Conservation (phyloP, 2,329 filamentous ascomycete species). For the Zasmidium citrigriseum region DNA sequence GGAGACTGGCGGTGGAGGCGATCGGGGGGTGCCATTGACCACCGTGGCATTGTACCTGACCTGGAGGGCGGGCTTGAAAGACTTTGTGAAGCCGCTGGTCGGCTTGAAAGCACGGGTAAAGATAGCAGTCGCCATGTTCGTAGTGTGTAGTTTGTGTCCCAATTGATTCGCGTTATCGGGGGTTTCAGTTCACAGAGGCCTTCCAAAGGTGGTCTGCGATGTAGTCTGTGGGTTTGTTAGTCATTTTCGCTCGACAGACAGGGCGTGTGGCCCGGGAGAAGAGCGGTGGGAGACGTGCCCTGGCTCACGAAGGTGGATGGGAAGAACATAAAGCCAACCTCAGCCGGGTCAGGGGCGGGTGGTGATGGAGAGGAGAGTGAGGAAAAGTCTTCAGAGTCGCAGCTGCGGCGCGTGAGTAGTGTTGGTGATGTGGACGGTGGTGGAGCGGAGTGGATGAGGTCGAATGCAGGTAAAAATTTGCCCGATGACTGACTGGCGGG, state of each 20-base stretch:
- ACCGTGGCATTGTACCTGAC: conserved; percentile 62
- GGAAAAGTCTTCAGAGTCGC: not conserved
- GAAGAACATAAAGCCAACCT: conserved; percentile 11
- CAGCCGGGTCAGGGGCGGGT: not conserved
- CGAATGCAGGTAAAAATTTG: not conserved
- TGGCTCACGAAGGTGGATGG: conserved; percentile 8
- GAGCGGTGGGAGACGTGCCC: conserved; percentile 15
- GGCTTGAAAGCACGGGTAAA: conserved; percentile 57
- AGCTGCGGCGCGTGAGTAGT: not conserved
- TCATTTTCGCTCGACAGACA: not conserved
- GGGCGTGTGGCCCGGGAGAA: conserved; percentile 5
- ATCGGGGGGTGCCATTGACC: conserved; percentile 68
- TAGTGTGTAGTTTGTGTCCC: conserved; percentile 24
- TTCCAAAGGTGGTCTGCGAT: conserved; percentile 72
- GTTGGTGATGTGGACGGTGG: not conserved
- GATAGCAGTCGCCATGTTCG: conserved; percentile 48
- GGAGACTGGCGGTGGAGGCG: conserved; percentile 61
- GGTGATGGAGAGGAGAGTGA: conserved; percentile 2
- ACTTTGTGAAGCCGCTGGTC: conserved; percentile 46
- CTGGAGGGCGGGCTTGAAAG: conserved; percentile 48
- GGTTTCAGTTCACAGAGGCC: conserved; percentile 61
- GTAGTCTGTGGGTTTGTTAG: conserved; percentile 49
- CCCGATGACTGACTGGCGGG: not conserved
- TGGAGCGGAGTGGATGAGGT: not conserved
- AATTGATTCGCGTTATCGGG: conserved; percentile 23